A percentile compares a stretch with the other conserved stretches of the same genome.
Conservation (phyloP, 768 basidiomycete genomes). For the Tulasnella sp. region DNA sequence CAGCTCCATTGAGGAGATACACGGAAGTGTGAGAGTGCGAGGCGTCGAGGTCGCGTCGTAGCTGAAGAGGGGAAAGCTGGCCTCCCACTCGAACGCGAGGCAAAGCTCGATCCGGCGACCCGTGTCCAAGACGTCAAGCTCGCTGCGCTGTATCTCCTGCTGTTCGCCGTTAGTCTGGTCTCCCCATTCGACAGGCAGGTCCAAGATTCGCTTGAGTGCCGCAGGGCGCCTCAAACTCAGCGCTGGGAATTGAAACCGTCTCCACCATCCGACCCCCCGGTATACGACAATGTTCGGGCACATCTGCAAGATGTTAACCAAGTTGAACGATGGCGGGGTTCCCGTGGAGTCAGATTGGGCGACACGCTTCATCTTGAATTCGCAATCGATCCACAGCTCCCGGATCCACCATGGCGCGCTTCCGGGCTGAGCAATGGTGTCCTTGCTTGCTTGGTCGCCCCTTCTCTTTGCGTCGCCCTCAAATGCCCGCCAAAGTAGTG, state of each 20-base stretch:
- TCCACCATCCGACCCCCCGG: neutral
- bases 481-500: neutral
- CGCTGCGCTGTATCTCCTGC: neutral
- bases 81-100: neutral
- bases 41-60: neutral
- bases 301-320: neutral
- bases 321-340: neutral
- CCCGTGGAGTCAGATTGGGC: neutral
- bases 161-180: neutral
- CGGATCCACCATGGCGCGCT: neutral
- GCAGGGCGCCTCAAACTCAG: neutral
- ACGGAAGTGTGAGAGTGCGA: neutral
- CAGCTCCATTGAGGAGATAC: neutral
- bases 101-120: neutral
- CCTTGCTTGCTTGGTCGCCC: neutral
- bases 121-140: neutral
- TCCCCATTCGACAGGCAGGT: neutral
- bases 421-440: neutral
- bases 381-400: neutral
- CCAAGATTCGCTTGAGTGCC: neutral
- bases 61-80: neutral
- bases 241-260: too few relatives aligned
- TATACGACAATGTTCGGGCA: neutral
- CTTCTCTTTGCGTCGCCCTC: neutral
- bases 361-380: neutral